Evolutionary conservation across 2,329 filamentous ascomycete genomes (phyloP), one percentile per base, ranked within the genome.

Genomic region (Aurifilum marmelostoma): DNA sequence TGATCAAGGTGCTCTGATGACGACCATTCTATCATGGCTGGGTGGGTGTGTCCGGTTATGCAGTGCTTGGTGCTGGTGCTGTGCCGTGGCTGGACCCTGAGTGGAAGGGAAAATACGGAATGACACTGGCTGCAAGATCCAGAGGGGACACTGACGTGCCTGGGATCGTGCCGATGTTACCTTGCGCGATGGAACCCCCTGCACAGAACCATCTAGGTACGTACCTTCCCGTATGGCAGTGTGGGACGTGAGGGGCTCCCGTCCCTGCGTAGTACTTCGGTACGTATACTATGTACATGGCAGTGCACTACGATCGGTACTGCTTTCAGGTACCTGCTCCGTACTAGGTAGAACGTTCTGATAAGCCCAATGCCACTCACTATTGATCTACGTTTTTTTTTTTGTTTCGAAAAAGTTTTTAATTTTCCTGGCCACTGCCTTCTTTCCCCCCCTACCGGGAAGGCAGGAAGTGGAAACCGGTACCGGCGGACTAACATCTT

Each of bases 91-190:
- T 54, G 50, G 24, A 12, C 24, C 50, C n/a, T 54, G 50, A 14
- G 50, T 54, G 50, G 50, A 27, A 54, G 50, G 50, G 50, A 54
- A 54, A 54, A 54, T 27, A 54, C 50, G 50, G 50, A 54, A 54
- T 54, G 24, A 14, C 50, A 54, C 7, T 12, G 50, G 50, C n/a
- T 47, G 21, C n/a, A 54, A 27, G 50, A 54, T 54, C 50, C n/a
- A 54, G 50, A 54, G 50, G 47, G 50, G 24, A 27, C 24, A 12
- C 50, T 54, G 50, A 54, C n/a, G 50, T 54, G 50, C 50, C 50
- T 54, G 24, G 50, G 50, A 54, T 54, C n/a, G 50, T 54, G 24
- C 24, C 50, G 50, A 54, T 54, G 50, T 54, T 1, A 54, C 50
- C 50, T 54, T 27, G 50, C 50, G 9, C 9, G n/a, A 27, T 27